These are phyloP conservation scores for Suillus bovinus DNA, from an alignment of 768 basidiomycete species.

Conservation along the genomic window DNA sequence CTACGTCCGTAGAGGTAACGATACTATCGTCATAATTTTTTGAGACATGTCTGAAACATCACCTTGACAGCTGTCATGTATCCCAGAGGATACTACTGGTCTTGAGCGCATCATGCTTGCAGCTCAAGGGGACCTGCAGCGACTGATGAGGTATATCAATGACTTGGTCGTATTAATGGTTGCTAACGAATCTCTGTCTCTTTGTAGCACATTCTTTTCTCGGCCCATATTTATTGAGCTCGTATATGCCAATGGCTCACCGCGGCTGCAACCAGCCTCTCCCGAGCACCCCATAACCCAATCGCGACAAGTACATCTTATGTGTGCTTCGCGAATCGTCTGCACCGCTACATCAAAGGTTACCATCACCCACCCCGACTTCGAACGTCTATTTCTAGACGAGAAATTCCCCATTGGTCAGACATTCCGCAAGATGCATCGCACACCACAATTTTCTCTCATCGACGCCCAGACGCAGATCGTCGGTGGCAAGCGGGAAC, in stretches of 20 bases:
- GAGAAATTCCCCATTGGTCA: slow-evolving; percentile 64
- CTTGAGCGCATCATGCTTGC: slow-evolving; percentile 62
- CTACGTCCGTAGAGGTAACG: slow-evolving; percentile 28
- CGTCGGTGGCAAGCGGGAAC: slow-evolving; percentile 19
- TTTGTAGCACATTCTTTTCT: slow-evolving; percentile 56
- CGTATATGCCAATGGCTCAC: slow-evolving; percentile 48
- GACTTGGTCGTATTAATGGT: not conserved
- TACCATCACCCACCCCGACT: slow-evolving; percentile 47
- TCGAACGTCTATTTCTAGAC: slow-evolving; percentile 57
- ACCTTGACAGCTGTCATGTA: not conserved
- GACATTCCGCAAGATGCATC: slow-evolving; percentile 53
- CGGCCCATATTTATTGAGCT: slow-evolving; percentile 54
- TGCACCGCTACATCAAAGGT: slow-evolving; percentile 64
- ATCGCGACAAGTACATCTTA: slow-evolving; percentile 57
- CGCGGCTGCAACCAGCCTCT: slow-evolving; percentile 39
- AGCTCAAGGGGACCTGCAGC: slow-evolving; percentile 63
- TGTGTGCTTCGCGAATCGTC: slow-evolving; percentile 49
- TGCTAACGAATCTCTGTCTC: not conserved
- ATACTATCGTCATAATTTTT: not conserved
- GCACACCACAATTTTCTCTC: slow-evolving; percentile 55
- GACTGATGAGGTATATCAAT: slow-evolving; percentile 52
- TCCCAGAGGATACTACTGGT: slow-evolving; percentile 37
- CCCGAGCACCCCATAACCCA: slow-evolving; percentile 50
- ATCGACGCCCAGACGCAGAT: slow-evolving; percentile 41
- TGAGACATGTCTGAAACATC: slow-evolving; percentile 4